Base-by-base conservation (phyloP, 2,329 filamentous ascomycete genomes). In the Fusarium floridanum region DNA sequence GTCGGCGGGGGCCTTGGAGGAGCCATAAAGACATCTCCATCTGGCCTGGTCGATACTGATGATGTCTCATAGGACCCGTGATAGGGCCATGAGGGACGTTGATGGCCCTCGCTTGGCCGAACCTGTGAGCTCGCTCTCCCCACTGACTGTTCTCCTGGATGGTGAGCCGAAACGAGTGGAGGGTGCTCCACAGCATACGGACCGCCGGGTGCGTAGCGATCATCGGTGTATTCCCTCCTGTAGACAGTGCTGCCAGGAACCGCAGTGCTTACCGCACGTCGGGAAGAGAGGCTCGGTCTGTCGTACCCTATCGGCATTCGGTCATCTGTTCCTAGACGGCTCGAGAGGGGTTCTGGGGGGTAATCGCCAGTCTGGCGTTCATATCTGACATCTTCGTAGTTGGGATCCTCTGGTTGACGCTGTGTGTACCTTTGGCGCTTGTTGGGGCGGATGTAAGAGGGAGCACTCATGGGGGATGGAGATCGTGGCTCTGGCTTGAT, bases 401-500 rank as follows among this genome's bases (percentile, higher is more conserved):
- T 73, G 57, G 75, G 53, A 22, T 78, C 80, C 36, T 79, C 76
- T 60, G 70, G 82, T 66, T 85, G 85, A 59, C 83, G 84, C 53
- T 84, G 82, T 32, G 82, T 81, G 55, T 89, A 86, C 71, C 87
- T 86, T 76, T 87, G 86, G 61, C 90, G 87, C 79, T 92, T 92
- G 74, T 83, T 84, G 11, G 90, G 88, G 59, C 89, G 86, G 36
- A 85, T 81, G 69, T 87, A 86, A n/a, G 88, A 84, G 22, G 86
- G 86, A 20, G 86, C 86, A 70, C 84, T 84, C 61, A 91, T 81
- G 10, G 90, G 91, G 8, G 91, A 92, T 2, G 89, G 88, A 2
- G 91, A 93, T 57, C 85, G 86, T n/a, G 91, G 91, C 78, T 93
- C 91, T 27, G 87, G 83, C 77, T 93, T 93, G 76, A 93, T 91